These are phyloP conservation scores for Wickerhamiella australiensis DNA, from an alignment of 805 yeast species.

Conservation along the genomic window DNA sequence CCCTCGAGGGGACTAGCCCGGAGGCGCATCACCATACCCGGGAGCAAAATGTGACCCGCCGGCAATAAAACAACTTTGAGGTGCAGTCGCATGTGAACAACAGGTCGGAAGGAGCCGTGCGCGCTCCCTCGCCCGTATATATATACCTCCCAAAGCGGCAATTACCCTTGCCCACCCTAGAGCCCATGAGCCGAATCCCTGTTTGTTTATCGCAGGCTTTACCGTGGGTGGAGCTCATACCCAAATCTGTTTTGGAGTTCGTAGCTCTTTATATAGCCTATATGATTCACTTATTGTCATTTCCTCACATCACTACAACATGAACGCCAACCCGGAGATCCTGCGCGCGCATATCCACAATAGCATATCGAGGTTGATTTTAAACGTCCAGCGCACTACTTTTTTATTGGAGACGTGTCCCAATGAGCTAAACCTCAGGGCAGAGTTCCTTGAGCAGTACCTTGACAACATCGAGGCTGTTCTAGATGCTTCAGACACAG, in stretches of 20 bases:
- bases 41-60: constrained; percentile 12
- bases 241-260: too few relatives aligned
- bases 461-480: background rate
- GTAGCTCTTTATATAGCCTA: too few relatives aligned
- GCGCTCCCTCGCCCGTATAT: background rate
- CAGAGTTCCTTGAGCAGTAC: background rate
- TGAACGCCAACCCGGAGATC: background rate
- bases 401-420: background rate
- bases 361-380: background rate
- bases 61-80: constrained; percentile 10
- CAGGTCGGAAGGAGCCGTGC: background rate
- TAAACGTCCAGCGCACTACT: background rate
- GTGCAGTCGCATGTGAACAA: constrained; percentile 2
- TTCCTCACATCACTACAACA: background rate
- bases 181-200: background rate
- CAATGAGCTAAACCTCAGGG: background rate
- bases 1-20: constrained; percentile 1
- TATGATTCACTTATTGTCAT: too few relatives aligned
- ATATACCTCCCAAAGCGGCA: background rate
- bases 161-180: background rate
- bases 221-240: background rate
- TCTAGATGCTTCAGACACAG: background rate
- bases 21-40: constrained; percentile 15
- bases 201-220: background rate
- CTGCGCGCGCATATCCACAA: background rate